phyloP scores from a whole-genome alignment of 371 early-diverging fungal genomes.

The Lichtheimia ornata region DNA sequence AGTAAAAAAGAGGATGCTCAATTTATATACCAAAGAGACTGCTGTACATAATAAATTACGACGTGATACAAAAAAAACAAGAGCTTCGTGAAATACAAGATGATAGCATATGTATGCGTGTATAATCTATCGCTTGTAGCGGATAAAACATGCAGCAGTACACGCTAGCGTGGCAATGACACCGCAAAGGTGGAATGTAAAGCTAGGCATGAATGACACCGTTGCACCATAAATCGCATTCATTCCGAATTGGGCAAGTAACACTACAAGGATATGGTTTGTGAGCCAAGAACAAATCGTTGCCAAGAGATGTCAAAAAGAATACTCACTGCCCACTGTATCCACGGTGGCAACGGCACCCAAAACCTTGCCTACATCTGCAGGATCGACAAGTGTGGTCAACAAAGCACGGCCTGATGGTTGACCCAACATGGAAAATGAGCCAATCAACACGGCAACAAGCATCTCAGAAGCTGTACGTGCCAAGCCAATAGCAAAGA shows the following conservation, averaged over 20 bases:
- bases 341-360: constrained; percentile 55
- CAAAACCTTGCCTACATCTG: constrained; percentile 50
- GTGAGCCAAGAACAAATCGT: background rate
- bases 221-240: constrained; percentile 50
- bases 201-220: constrained; percentile 43
- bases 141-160: constrained; percentile 22
- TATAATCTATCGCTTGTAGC: background rate
- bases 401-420: constrained; percentile 50
- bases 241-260: constrained; percentile 32
- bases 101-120: too few relatives aligned
- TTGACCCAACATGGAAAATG: constrained; percentile 32
- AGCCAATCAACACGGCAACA: constrained; percentile 28
- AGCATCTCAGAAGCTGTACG: constrained; percentile 23
- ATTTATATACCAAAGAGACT: too few relatives aligned
- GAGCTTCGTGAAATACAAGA: too few relatives aligned
- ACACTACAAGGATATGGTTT: constrained; percentile 20
- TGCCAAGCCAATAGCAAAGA: constrained; percentile 30
- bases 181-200: constrained; percentile 43
- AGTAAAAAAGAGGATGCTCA: too few relatives aligned
- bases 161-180: constrained; percentile 13
- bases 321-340: constrained; percentile 43
- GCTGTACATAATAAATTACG: too few relatives aligned
- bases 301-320: constrained; percentile 3
- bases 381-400: constrained; percentile 44
- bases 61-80: too few relatives aligned